Evolutionary conservation across 176 grass and related monocot genomes (phyloP), one percentile per base, ranked within the genome.

Genomic region (Hyparrhenia diplandra): DNA sequence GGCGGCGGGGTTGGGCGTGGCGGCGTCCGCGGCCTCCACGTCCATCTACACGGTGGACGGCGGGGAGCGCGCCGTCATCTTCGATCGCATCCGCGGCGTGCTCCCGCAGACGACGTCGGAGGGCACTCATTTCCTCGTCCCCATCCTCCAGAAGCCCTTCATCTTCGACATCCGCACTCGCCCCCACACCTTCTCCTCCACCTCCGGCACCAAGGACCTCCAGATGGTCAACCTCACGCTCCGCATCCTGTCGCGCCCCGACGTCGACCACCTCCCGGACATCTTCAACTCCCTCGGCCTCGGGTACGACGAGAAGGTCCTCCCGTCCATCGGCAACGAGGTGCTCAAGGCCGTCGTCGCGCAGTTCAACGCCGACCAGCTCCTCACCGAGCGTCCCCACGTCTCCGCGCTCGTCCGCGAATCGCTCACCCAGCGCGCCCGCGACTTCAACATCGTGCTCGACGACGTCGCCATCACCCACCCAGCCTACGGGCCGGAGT

Each of bases 201-300:
- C 59, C 46, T 95, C 92, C 13, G 96, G 96, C 41, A 98, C 96
- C 46, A 93, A 98, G 92, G 96, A 98, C 41, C 80, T 98, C 28
- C 92, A 98, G 90, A 98, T 98, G 96, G 96, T 98, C 55, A 98
- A 88, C 89, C 88, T 98, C 75, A 94, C 90, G 29, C 92, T 98
- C 57, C 92, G 96, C 71, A 82, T 98, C 69, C 90, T 98, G 63
- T 79, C 96, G 37, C 90, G 96, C 41, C 92, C 90, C 49, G 90
- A 98, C 42, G 76, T 91, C 25, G 36, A 81, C 0, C 75, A 77
- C 71, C 90, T 98, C 18, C 92, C 95, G 20, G 92, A 94, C 64
- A 97, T 94, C 82, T 89, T 95, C 91, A 96, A 83, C 75, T 92
- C 91, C 70, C 97, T 99, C 34, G 93, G 97, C 27, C 90, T 90